Conservation (phyloP, 2,329 filamentous ascomycete genomes). For the Emydomyces testavorans region DNA sequence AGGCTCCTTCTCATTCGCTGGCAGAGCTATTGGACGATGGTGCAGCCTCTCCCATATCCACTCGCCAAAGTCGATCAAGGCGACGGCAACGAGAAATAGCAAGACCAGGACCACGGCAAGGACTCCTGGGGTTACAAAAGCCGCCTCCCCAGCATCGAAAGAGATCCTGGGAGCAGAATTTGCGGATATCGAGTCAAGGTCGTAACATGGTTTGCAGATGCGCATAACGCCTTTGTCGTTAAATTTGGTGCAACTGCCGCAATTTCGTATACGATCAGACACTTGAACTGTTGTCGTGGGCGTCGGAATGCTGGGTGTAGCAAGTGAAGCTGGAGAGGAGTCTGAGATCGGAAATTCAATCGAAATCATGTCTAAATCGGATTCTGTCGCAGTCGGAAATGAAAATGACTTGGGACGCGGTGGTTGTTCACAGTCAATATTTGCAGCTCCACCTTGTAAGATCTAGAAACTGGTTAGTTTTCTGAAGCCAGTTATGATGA, state of each 20-base stretch:
- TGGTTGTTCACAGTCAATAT: not conserved
- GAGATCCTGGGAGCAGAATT: not conserved
- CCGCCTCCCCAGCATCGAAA: not conserved
- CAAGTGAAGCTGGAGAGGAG: not conserved
- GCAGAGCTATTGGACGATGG: not conserved
- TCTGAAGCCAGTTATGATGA: not conserved
- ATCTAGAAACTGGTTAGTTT: not conserved
- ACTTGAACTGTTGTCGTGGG: not conserved
- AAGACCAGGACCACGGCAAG: slow-evolving; percentile 3
- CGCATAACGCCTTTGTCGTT: slow-evolving; percentile 1
- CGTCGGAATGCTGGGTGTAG: not conserved
- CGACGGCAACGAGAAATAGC: slow-evolving; percentile 9
- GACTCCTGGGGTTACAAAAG: slow-evolving; percentile 1
- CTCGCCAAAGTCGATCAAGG: slow-evolving; percentile 5
- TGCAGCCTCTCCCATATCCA: not conserved
- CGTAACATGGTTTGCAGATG: slow-evolving; percentile 7
- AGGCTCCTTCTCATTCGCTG: not conserved
- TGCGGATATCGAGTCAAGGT: not conserved
- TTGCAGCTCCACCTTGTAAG: not conserved
- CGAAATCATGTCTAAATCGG: not conserved
- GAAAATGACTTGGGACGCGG: not conserved
- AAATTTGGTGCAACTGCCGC: not conserved
- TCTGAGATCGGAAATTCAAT: not conserved
- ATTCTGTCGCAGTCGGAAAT: not conserved
- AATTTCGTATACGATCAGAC: not conserved